These are phyloP conservation scores for Arabidopsis arenosa DNA, from an alignment of 345 rosid species.

Conservation along the genomic window DNA sequence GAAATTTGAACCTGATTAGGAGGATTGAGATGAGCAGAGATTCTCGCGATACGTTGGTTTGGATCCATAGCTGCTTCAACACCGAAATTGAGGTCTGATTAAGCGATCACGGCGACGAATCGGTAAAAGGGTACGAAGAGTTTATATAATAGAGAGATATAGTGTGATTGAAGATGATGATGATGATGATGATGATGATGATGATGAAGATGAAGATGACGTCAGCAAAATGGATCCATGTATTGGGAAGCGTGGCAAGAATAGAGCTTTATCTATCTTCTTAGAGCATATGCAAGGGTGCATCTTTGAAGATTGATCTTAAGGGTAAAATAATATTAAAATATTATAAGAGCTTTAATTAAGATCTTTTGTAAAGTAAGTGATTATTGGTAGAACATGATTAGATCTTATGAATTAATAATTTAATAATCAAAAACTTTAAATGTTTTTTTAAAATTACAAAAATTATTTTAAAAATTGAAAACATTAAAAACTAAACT, in stretches of 20 bases:
- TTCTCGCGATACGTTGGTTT: slow-evolving; percentile 73
- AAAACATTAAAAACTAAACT: too few species aligned
- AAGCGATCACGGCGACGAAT: neutral
- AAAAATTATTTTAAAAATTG: too few species aligned
- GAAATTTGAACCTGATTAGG: slow-evolving; percentile 43
- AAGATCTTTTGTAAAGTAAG: too few species aligned
- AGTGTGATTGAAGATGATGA: neutral
- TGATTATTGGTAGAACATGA: too few species aligned
- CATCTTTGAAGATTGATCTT: too few species aligned
- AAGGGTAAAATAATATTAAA: too few species aligned
- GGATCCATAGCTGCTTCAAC: slow-evolving; percentile 47
- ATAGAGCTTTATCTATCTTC: neutral
- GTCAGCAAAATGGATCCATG: slow-evolving; percentile 24
- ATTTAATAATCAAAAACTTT: too few species aligned
- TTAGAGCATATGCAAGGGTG: too few species aligned
- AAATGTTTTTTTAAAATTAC: too few species aligned
- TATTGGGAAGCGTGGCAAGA: slow-evolving; percentile 37
- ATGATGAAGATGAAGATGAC: slow-evolving; percentile 15
- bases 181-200: neutral
- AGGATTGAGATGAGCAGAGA: slow-evolving; percentile 82
- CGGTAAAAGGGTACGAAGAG: neutral
- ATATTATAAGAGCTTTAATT: too few species aligned
- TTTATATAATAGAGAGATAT: neutral
- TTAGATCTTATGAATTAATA: too few species aligned
- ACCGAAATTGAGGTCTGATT: slow-evolving; percentile 9